Base-by-base conservation (phyloP, 2,329 filamentous ascomycete species). In the Ambrosiella cleistominuta region DNA sequence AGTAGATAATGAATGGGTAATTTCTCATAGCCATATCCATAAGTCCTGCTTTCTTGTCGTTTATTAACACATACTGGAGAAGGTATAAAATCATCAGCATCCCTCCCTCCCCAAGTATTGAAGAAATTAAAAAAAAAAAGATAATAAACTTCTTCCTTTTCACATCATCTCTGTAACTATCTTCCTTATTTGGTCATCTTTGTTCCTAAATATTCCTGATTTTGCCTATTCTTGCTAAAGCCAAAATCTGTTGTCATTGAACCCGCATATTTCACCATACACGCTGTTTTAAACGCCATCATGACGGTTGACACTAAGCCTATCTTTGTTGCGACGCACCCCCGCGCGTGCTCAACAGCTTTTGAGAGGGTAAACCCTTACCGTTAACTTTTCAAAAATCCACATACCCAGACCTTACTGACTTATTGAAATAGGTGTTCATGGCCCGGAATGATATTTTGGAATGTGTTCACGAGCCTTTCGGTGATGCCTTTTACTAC, bases 401-500 rank as follows among this genome's bases (percentile, higher is more conserved):
- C 27, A 51, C 9, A 8, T 11, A 27, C 17, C 8, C 2, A 51
- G 35, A 15, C 17, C 12, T 19, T 19, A 51, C 5, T 19, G 4
- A 9, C 9, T 37, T 11, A 51, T 51, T 51, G 47, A 39, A 57
- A 45, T 64, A 93, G 87, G 90, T 97, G 63, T 97, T 98, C 71
- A 96, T 97, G 91, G 95, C 90, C 65, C 85, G 88, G 64, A 80
- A 80, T 64, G 84, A 95, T 66, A 82, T 77, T 57, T 78, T 97
- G 61, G 77, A 84, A 65, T 95, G 88, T 68, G 77, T 93, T 65
- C 93, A 97, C 70, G 93, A 98, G 73, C 93, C 93, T 4, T 97
- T 97, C 71, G 91, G 91, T 57, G 93, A 97, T 71, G 86, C 90
- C 61, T 97, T 91, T 68, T 97, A 97, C 74, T 97, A 85, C 67